These are phyloP conservation scores for Coccomyxa sp. DNA, from an alignment of 139 green algal genomes.

Conservation along the genomic window DNA sequence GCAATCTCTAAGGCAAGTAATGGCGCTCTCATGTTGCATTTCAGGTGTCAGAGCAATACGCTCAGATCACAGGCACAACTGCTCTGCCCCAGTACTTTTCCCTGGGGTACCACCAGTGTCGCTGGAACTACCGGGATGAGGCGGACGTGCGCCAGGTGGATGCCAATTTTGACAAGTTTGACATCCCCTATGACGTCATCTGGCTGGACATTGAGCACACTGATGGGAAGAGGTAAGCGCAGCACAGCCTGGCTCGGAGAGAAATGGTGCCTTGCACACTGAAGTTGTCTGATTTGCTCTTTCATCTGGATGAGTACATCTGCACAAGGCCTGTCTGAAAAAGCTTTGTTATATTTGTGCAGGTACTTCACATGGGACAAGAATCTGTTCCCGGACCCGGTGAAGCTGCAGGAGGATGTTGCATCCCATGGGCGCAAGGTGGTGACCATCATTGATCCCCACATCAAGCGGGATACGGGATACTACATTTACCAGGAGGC, in stretches of 20 bases:
- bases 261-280: background rate
- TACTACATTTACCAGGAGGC: conserved; percentile 90
- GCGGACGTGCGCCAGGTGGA: conserved; percentile 76
- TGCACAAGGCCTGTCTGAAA: background rate
- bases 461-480: conserved; percentile 87
- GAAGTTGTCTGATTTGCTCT: background rate
- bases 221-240: conserved; percentile 76
- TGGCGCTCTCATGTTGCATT: background rate
- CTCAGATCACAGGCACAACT: conserved; percentile 77
- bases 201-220: conserved; percentile 99
- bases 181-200: conserved; percentile 97
- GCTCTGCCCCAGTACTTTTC: conserved; percentile 92
- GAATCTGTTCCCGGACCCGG: conserved; percentile 76
- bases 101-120: conserved; percentile 97
- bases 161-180: conserved; percentile 80
- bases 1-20: too few species aligned
- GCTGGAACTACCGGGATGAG: conserved; percentile 98
- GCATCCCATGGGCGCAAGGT: conserved; percentile 74
- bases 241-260: background rate
- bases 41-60: conserved; percentile 65
- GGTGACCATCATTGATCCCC: conserved; percentile 98
- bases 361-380: conserved; percentile 98
- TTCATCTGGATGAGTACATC: background rate
- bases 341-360: background rate
- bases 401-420: conserved; percentile 72